Evolutionary conservation across 768 basidiomycete genomes (phyloP).

Genomic region (Porpolomopsis calyptriformis): DNA sequence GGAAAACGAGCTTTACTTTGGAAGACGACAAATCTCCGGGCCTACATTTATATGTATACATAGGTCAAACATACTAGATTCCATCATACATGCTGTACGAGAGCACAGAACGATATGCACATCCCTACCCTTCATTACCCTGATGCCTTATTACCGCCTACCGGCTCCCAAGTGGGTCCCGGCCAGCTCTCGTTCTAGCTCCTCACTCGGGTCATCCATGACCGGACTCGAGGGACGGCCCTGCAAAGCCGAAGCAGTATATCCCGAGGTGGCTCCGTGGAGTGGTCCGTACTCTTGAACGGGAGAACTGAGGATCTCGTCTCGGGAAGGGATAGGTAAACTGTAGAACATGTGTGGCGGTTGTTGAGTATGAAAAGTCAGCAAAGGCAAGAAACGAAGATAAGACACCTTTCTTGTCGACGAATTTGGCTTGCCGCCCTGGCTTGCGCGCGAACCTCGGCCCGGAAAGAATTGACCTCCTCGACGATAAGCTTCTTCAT

Average conservation of each 20-base stretch:
- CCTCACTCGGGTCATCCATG: slow-evolving; percentile 78
- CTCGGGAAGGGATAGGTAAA: slow-evolving; percentile 69
- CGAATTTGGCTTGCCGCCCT: slow-evolving; percentile 62
- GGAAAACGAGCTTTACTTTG: too few species aligned
- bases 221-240: slow-evolving; percentile 50
- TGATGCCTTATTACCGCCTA: background rate
- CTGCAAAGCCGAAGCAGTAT: slow-evolving; percentile 34
- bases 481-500: slow-evolving; percentile 95
- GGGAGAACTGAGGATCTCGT: slow-evolving; percentile 73
- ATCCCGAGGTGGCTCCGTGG: slow-evolving; percentile 62
- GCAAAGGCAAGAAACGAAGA: slow-evolving; percentile 12
- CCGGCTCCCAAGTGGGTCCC: slow-evolving; percentile 44
- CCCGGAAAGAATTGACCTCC: slow-evolving; percentile 83
- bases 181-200: slow-evolving; percentile 79
- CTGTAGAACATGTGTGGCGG: slow-evolving; percentile 25
- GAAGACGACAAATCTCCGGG: too few species aligned
- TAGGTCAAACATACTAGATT: too few species aligned
- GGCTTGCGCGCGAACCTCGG: slow-evolving; percentile 80
- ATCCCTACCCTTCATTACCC: too few species aligned
- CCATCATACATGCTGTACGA: background rate
- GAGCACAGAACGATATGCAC: too few species aligned
- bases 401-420: slow-evolving; percentile 76
- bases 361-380: slow-evolving; percentile 1
- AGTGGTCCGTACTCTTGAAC: slow-evolving; percentile 50
- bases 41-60: too few species aligned